Evolutionary conservation across 306 rosid genomes (phyloP), one percentile per base, ranked within the genome.

Genomic region (Cucurbita maxima): DNA sequence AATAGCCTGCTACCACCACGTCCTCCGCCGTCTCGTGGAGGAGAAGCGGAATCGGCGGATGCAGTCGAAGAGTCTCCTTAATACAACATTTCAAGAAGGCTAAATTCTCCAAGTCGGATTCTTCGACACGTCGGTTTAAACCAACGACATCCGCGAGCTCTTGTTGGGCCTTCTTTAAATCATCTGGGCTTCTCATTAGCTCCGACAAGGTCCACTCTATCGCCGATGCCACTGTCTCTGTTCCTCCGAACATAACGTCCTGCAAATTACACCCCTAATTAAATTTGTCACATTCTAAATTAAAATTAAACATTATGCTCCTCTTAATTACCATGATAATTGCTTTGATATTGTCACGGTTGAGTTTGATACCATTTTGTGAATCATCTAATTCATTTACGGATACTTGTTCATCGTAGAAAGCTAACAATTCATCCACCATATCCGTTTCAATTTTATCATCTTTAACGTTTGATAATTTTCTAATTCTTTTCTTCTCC

Each of bases 161-260:
- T 52, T 79, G 79, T 75, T 93, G 96, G 50, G 85, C 96, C 61
- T 52, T 66, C 75, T 84, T 87, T 0, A 86, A 73, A 0, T 93
- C 96, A 9, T 90, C 85, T n/a, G 96, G 96, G 77, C 79, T 82
- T 80, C 58, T 88, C 85, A 93, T 88, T 0, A 90, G 41, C 82
- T 93, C 96, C 11, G 96, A 50, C 86, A 93, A 83, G 53, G 87
- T 90, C 98, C 98, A 93, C 71, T 93, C 98, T 7, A 93, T 93
- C 0, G 96, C 96, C 7, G 98, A 93, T 8, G 96, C 98, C 7
- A 92, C 98, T 10, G 98, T 92, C 81, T 92, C 98, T 0, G 98
- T 92, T 37, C 98, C 96, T 15, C 98, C 96, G 30, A 92, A 92
- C 98, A 92, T 92, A 5, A 92, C 98, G 45, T 92, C 98, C 96